Evolutionary conservation across 2,329 filamentous ascomycete species (phyloP).

Genomic region (Neofusicoccum parvum): DNA sequence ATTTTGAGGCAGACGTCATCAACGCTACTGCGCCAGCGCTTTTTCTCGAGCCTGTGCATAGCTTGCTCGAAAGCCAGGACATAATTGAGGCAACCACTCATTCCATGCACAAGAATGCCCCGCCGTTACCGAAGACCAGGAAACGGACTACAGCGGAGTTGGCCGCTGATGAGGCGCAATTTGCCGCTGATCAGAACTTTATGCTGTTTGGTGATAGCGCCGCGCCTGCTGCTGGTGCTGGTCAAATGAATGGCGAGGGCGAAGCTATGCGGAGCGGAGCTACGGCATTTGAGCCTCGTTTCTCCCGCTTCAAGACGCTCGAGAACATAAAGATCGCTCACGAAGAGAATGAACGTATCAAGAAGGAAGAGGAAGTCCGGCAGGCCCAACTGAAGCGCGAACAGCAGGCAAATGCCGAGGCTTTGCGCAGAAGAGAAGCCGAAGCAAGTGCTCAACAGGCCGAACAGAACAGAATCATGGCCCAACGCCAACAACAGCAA

Average conservation of each 20-base stretch:
- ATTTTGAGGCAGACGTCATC: slow-evolving; percentile 75
- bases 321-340: slow-evolving; percentile 80
- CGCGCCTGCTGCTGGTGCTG: slow-evolving; percentile 60
- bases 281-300: slow-evolving; percentile 78
- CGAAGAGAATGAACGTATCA: slow-evolving; percentile 65
- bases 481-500: slow-evolving; percentile 22
- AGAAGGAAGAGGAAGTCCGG: slow-evolving; percentile 58
- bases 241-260: slow-evolving; percentile 64
- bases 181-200: slow-evolving; percentile 84
- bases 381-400: slow-evolving; percentile 41
- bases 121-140: slow-evolving; percentile 82
- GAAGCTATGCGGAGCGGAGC: slow-evolving; percentile 65
- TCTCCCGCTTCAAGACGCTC: slow-evolving; percentile 89
- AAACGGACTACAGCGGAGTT: slow-evolving; percentile 95
- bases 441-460: slow-evolving; percentile 23
- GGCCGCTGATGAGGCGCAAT: slow-evolving; percentile 89
- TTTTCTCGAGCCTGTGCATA: slow-evolving; percentile 74
- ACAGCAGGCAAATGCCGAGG: slow-evolving; percentile 22
- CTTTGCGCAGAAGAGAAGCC: slow-evolving; percentile 23
- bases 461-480: slow-evolving; percentile 26
- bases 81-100: slow-evolving; percentile 73
- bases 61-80: slow-evolving; percentile 67
- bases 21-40: slow-evolving; percentile 74
- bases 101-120: slow-evolving; percentile 73
- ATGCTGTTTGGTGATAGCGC: slow-evolving; percentile 93